Conservation (phyloP, 768 basidiomycete genomes). For the Suillus sp. region DNA sequence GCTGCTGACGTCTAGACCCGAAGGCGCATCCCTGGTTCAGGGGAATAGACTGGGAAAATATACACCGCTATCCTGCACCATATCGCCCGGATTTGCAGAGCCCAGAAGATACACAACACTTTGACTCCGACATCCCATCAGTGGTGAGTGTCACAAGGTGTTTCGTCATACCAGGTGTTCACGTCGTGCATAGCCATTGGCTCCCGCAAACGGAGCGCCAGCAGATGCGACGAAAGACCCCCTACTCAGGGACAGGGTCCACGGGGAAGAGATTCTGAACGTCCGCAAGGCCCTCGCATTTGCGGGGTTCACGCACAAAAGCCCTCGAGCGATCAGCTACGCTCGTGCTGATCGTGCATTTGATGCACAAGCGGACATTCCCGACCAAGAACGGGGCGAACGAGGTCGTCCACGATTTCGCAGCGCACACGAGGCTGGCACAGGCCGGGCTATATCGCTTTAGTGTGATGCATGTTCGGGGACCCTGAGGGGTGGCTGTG, state of each 20-base stretch:
- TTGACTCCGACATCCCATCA: conserved; percentile 90
- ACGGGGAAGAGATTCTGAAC: conserved; percentile 85
- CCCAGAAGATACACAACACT: conserved; percentile 91
- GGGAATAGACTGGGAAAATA: conserved; percentile 87
- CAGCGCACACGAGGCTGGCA: conserved; percentile 61
- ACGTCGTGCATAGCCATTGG: conserved; percentile 64
- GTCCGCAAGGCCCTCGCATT: conserved; percentile 91
- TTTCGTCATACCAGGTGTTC: conserved; percentile 27
- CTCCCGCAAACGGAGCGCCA: conserved; percentile 84
- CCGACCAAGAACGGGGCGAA: conserved; percentile 48
- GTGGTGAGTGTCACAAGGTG: conserved; percentile 61
- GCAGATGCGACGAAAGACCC: conserved; percentile 89
- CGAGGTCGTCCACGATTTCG: conserved; percentile 70
- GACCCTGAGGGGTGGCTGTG: conserved; percentile 29
- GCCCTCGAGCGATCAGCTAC: conserved; percentile 78
- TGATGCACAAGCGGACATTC: conserved; percentile 54
- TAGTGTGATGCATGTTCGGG: conserved; percentile 43
- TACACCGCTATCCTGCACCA: conserved; percentile 82
- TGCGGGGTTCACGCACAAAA: conserved; percentile 90
- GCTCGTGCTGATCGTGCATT: conserved; percentile 74
- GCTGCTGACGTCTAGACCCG: conserved; percentile 22
- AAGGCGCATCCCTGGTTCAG: conserved; percentile 90
- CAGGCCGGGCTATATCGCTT: conserved; percentile 84
- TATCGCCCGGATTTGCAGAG: conserved; percentile 83
- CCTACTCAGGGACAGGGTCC: conserved; percentile 78